Evolutionary conservation across 1,139 yeast species (phyloP), one percentile per base, ranked within the genome.

Genomic region (Kodamaea alishanica): DNA sequence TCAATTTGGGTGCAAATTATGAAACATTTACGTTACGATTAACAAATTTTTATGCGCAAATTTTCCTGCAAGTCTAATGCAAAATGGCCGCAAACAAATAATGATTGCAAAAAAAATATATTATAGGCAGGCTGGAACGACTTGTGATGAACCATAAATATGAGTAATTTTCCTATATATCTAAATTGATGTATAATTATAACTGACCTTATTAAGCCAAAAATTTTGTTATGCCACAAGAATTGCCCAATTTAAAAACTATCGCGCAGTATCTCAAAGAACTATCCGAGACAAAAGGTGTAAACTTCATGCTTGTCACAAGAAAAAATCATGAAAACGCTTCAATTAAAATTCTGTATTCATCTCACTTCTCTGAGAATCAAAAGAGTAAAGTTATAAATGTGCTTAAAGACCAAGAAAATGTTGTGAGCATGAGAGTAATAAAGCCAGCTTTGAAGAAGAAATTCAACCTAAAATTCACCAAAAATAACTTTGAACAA

Each of bases 291-390:
- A 32, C 23, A 8, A 24, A 33, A 2, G 44, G 39, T 3, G 24
- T 39, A 1, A 38, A 40, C n/a, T 45, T 25, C 24, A 37, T 47
- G 40, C 31, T 47, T 6, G 35, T 42, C 5, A 42, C 45, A 2
- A 38, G 35, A 28, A 37, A 33, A 8, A 24, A 8, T 10, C 8
- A 26, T 9, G 24, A 25, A 10, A 24, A 30, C 15, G 27, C 39
- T 11, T 37, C 44, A 3, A 40, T 46, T n/a, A 41, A 37, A n/a
- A 35, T 50, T 25, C 46, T 40, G 29, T 40, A 42, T 27, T 56
- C 60, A 2, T 33, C 48, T 2, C 45, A 43, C 29, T 54, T 51
- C 25, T 38, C 43, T 6, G 43, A 37, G 3, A 32, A 30, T 6
- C 52, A 53, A 35, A 39, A 39, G 26, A 42, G 35, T 10, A 45